These are phyloP conservation scores for Colletotrichum sp. DNA, from an alignment of 2,329 filamentous ascomycete genomes.

Conservation along the genomic window DNA sequence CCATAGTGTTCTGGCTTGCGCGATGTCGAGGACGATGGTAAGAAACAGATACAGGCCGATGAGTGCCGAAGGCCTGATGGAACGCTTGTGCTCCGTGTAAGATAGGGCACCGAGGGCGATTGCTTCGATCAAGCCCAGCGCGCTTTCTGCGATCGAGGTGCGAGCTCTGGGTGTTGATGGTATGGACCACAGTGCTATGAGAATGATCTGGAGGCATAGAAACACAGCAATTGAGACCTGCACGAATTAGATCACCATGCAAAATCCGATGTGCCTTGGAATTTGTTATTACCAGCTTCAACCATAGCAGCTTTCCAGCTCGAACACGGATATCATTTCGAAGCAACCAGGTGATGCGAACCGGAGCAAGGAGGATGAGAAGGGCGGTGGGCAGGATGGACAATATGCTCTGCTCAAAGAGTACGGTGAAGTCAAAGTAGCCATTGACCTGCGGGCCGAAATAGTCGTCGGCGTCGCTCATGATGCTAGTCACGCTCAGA, in stretches of 20 bases:
- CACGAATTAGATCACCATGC: neutral
- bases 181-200: conserved; percentile 31
- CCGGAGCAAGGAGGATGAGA: conserved; percentile 27
- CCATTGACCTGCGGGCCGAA: conserved; percentile 30
- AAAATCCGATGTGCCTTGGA: fast-evolving
- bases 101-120: conserved; percentile 35
- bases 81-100: conserved; percentile 38
- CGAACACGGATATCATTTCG: neutral
- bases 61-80: conserved; percentile 35
- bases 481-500: conserved; percentile 11
- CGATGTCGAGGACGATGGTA: conserved; percentile 37
- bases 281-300: conserved; percentile 24
- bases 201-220: conserved; percentile 26
- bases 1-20: conserved; percentile 37
- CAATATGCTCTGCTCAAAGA: conserved; percentile 35
- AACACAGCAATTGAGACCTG: conserved; percentile 20
- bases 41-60: conserved; percentile 35
- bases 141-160: conserved; percentile 32
- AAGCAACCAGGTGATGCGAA: conserved; percentile 21
- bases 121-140: conserved; percentile 31
- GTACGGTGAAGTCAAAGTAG: conserved; percentile 33
- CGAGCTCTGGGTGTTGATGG: conserved; percentile 25
- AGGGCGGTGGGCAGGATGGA: conserved; percentile 29
- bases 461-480: neutral
- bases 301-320: conserved; percentile 22